Evolutionary conservation across 2,329 filamentous ascomycete genomes (phyloP).

Genomic region (Fusarium devonianum): DNA sequence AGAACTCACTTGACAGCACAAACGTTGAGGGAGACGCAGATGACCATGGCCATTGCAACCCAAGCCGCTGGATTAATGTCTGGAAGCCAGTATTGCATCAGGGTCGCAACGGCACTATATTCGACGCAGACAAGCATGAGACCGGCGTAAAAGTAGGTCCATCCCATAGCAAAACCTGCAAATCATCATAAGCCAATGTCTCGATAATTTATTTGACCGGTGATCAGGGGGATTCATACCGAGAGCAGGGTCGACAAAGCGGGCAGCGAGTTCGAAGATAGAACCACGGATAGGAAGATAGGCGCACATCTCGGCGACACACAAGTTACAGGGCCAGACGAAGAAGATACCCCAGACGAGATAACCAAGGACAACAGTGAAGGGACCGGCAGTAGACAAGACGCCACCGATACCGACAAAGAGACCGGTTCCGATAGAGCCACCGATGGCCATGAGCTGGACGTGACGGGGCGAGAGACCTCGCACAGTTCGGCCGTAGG

Average conservation of each 20-base stretch:
- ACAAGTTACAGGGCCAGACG: conserved; percentile 55
- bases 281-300: conserved; percentile 62
- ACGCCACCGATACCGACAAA: conserved; percentile 55
- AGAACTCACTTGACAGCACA: conserved; percentile 51
- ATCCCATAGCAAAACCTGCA: conserved; percentile 58
- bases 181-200: background rate
- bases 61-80: conserved; percentile 56
- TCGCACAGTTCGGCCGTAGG: conserved; percentile 46
- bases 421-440: conserved; percentile 55
- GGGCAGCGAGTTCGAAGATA: conserved; percentile 61
- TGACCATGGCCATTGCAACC: conserved; percentile 55
- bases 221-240: conserved; percentile 35
- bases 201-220: too few species aligned
- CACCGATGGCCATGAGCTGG: conserved; percentile 59
- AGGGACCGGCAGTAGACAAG: conserved; percentile 51
- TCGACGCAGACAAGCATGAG: conserved; percentile 56
- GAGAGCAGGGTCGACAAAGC: conserved; percentile 64
- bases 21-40: conserved; percentile 57
- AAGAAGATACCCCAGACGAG: conserved; percentile 54
- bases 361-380: conserved; percentile 55
- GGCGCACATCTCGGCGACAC: conserved; percentile 64
- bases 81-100: conserved; percentile 54
- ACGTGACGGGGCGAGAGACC: conserved; percentile 52
- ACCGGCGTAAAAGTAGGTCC: conserved; percentile 59
- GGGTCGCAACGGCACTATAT: conserved; percentile 53